phyloP scores from a whole-genome alignment of 306 rosid species.

The Dalbergia oliveri region DNA sequence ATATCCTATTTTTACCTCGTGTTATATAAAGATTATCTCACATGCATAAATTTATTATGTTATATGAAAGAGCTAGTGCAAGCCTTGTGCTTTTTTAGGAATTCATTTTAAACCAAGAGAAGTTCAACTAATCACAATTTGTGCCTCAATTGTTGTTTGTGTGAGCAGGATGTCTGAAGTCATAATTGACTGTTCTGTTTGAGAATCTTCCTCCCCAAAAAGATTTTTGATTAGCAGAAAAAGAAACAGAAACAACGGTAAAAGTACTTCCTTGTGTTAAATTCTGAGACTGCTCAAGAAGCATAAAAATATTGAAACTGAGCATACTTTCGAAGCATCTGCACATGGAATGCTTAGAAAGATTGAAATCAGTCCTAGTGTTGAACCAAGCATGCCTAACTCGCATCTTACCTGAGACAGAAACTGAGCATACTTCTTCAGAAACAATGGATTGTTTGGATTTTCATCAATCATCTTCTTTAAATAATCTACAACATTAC shows the following conservation, averaged over 20 bases:
- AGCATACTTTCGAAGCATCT: conserved; percentile 26
- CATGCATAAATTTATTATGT: background rate
- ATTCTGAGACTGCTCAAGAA: conserved; percentile 15
- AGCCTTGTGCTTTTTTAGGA: conserved; percentile 10
- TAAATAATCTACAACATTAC: conserved; percentile 54
- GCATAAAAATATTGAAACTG: background rate
- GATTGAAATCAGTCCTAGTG: conserved; percentile 15
- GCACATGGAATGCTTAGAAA: background rate
- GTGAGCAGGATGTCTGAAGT: background rate
- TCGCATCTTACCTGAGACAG: conserved; percentile 68
- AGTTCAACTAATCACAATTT: conserved; percentile 16
- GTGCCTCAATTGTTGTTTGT: background rate
- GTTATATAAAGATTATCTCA: background rate
- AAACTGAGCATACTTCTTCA: conserved; percentile 78
- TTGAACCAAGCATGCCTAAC: conserved; percentile 21
- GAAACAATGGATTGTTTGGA: conserved; percentile 66
- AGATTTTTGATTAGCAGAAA: background rate
- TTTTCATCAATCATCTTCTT: conserved; percentile 66
- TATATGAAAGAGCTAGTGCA: conserved; percentile 13
- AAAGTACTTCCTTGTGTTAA: background rate
- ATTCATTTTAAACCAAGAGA: conserved; percentile 2
- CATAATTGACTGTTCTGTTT: conserved; percentile 3
- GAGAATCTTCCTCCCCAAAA: background rate
- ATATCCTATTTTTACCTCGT: background rate
- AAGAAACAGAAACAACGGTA: conserved; percentile 5